Conservation (phyloP, 208 protist genomes). For the Trypanosoma theileri region DNA sequence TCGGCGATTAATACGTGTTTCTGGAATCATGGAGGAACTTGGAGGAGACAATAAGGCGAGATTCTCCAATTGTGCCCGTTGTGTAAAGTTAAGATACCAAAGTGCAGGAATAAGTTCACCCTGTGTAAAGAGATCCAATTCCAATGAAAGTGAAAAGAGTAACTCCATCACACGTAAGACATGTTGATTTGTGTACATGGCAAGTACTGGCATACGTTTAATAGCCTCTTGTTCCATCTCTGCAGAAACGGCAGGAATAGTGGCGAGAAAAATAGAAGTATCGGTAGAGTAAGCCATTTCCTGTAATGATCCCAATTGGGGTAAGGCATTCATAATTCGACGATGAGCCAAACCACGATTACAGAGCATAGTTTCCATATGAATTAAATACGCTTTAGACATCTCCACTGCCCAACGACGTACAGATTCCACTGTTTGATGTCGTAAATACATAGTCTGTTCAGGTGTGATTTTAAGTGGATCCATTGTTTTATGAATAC, state of each 20-base stretch:
- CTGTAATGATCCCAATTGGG: constrained; percentile 57
- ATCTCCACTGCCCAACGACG: constrained; percentile 63
- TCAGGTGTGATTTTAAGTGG: constrained; percentile 58
- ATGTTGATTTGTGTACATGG: constrained; percentile 66
- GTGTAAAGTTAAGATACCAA: constrained; percentile 77
- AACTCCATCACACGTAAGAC: constrained; percentile 74
- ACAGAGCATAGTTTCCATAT: constrained; percentile 86
- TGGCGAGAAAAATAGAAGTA: constrained; percentile 67
- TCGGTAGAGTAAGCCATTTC: constrained; percentile 72
- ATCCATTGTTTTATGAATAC: constrained; percentile 76
- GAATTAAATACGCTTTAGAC: constrained; percentile 65
- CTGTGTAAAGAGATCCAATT: constrained; percentile 76
- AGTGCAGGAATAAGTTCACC: constrained; percentile 71
- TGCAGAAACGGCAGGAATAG: constrained; percentile 37
- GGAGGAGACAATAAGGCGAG: constrained; percentile 50
- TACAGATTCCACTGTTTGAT: constrained; percentile 68
- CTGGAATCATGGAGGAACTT: constrained; percentile 35
- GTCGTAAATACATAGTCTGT: constrained; percentile 45
- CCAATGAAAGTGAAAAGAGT: constrained; percentile 64
- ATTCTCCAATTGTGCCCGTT: constrained; percentile 74
- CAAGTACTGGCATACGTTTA: constrained; percentile 54
- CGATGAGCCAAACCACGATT: constrained; percentile 82
- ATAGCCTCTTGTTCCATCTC: constrained; percentile 58
- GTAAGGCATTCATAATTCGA: constrained; percentile 71
- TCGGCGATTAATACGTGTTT: constrained; percentile 78